Percentiles rank a stretch among this genome's conserved stretches.
phyloP scores from a whole-genome alignment of 148 eudicot genomes.

The Vaccinium macrocarpon region DNA sequence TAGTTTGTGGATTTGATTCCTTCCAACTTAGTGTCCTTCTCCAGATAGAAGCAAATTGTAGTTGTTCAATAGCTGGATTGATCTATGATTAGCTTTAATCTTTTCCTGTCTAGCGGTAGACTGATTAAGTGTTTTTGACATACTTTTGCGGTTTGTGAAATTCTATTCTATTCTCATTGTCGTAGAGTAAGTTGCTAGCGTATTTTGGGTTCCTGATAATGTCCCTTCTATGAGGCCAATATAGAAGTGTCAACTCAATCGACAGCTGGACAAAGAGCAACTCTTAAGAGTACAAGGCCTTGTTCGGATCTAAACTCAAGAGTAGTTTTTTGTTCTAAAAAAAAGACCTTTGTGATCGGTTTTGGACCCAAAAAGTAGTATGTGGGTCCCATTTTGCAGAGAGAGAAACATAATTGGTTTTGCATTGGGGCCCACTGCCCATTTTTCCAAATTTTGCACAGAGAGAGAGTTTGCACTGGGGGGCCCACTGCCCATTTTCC shows the following conservation, averaged over 20 bases:
- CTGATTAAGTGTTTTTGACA: background rate
- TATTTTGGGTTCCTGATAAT: constrained; percentile 45
- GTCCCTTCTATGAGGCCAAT: constrained; percentile 64
- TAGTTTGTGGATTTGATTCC: constrained; percentile 4
- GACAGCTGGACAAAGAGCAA: constrained; percentile 33
- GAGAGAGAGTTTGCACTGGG: too few relatives aligned
- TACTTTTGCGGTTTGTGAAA: background rate
- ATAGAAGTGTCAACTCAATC: constrained; percentile 42
- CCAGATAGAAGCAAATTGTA: background rate
- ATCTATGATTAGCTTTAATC: background rate
- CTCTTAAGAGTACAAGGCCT: background rate
- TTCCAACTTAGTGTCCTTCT: background rate
- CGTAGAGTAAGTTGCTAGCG: constrained; percentile 73
- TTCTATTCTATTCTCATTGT: background rate
- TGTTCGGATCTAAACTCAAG: too few relatives aligned
- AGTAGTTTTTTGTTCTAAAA: too few relatives aligned
- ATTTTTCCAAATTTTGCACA: too few relatives aligned
- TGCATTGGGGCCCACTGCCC: too few relatives aligned
- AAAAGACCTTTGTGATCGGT: too few relatives aligned
- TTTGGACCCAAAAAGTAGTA: too few relatives aligned
- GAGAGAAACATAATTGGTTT: too few relatives aligned
- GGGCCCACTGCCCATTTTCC: too few relatives aligned
- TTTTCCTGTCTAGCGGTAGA: background rate
- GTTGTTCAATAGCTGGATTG: background rate
- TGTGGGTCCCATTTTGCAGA: too few relatives aligned